A percentile compares a stretch with the other conserved stretches of the same genome.
Conservation (phyloP, 352 stramenopile species). For the Pythium utonaiense region DNA sequence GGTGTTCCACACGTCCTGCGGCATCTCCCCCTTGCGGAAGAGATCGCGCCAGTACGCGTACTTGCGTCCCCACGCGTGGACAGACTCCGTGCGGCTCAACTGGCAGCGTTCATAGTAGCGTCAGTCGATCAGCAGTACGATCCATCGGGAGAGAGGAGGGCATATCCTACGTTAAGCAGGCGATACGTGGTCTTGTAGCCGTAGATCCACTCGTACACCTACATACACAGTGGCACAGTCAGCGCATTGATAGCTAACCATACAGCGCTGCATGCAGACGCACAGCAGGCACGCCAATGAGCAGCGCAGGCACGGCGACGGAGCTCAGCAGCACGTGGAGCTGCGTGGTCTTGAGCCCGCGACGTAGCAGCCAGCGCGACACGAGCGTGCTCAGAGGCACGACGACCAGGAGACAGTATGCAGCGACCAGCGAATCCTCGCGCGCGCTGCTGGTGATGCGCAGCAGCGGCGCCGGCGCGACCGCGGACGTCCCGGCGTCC, state of each 20-base stretch:
- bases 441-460: conserved; percentile 38
- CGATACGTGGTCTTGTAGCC: conserved; percentile 26
- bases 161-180: conserved; percentile 12
- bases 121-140: background rate
- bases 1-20: conserved; percentile 37
- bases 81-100: conserved; percentile 49
- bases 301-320: conserved; percentile 34
- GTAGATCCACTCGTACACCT: conserved; percentile 25
- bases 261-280: background rate
- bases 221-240: background rate
- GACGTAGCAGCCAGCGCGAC: conserved; percentile 29
- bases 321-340: conserved; percentile 41
- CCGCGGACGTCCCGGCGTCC: background rate
- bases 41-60: conserved; percentile 54
- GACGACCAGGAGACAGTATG: conserved; percentile 47
- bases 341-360: conserved; percentile 42
- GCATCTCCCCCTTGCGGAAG: conserved; percentile 47
- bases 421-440: conserved; percentile 37
- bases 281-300: conserved; percentile 41
- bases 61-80: conserved; percentile 59
- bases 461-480: conserved; percentile 1
- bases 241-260: background rate
- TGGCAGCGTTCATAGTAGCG: conserved; percentile 12
- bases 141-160: no score
- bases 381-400: conserved; percentile 34